phyloP scores from a whole-genome alignment of 257 asterid genomes.

The Solanum stenotomum region DNA sequence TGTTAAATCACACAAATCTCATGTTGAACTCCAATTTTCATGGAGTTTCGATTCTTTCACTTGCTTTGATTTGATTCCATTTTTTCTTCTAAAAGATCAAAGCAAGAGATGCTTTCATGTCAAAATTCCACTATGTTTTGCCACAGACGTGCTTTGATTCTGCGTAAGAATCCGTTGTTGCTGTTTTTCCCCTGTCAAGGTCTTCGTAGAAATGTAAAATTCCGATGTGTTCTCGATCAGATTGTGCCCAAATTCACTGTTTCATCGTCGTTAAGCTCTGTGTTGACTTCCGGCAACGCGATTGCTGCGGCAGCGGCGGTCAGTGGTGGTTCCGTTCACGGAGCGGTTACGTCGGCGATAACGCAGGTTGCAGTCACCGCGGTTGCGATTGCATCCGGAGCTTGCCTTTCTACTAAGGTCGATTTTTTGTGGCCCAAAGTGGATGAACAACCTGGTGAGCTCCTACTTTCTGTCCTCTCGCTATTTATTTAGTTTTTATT shows the following conservation, averaged over 20 bases:
- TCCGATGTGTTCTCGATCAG: slow-evolving; percentile 35
- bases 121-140: slow-evolving; percentile 37
- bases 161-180: slow-evolving; percentile 26
- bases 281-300: slow-evolving; percentile 58
- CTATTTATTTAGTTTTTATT: not conserved
- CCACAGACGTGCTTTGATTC: slow-evolving; percentile 25
- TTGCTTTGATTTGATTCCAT: not conserved
- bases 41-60: not conserved
- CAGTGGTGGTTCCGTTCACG: slow-evolving; percentile 47
- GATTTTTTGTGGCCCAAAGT: slow-evolving; percentile 95
- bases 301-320: slow-evolving; percentile 76
- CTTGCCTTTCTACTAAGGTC: slow-evolving; percentile 94
- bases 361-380: slow-evolving; percentile 92
- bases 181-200: slow-evolving; percentile 9
- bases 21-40: not conserved
- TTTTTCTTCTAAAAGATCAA: not conserved
- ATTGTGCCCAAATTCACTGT: slow-evolving; percentile 33
- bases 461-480: not conserved
- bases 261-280: slow-evolving; percentile 51
- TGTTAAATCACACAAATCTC: not conserved
- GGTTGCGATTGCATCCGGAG: slow-evolving; percentile 93
- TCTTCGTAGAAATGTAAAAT: slow-evolving; percentile 22
- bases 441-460: slow-evolving; percentile 68
- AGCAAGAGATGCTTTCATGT: slow-evolving; percentile 32
- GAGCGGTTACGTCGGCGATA: slow-evolving; percentile 84